Evolutionary conservation across 345 rosid genomes (phyloP), one percentile per base, ranked within the genome.

Genomic region (Citrus mangshanensis): DNA sequence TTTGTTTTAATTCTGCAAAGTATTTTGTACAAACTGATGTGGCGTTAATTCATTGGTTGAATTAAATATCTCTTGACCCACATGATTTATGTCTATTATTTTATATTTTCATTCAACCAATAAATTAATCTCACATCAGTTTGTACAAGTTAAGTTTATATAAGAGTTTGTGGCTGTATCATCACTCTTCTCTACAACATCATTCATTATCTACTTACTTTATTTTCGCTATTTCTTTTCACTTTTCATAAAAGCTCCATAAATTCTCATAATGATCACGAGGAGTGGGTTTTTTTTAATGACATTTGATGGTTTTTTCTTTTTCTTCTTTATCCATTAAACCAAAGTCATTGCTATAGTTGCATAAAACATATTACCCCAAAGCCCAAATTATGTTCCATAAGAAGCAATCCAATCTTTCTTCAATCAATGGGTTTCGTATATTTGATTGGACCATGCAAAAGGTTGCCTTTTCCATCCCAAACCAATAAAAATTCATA

Each of bases 301-400:
- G 22, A 2, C 0, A 54, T 18, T 5, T 54, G 2, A 5, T 18
- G 0, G n/a, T 5, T 6, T 0, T 54, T 5, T 19, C 7, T 5
- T 19, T 51, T 5, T 5, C 56, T 5, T 18, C 7, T 1, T 4
- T 16, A 16, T 54, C 6, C 2, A 18, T 54, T 19, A 19, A 5
- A 1, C 7, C 19, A 54, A 54, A 18, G 22, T 19, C 7, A 1
- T 3, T 18, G 2, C 2, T 5, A 1, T 0, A 54, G 2, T 5
- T 54, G 4, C 51, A 46, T 18, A 19, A 54, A 54, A 54, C 1
- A 54, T 54, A 4, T 13, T 54, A 18, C 22, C 22, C 56, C 22
- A 18, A 1, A 18, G 7, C 22, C 58, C 22, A 18, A 1, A 16
- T 18, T 6, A 0, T 5, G 1, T 54, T 18, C 2, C 0, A 18